phyloP scores from a whole-genome alignment of 1,139 yeast genomes.

The Lodderomyces theae region DNA sequence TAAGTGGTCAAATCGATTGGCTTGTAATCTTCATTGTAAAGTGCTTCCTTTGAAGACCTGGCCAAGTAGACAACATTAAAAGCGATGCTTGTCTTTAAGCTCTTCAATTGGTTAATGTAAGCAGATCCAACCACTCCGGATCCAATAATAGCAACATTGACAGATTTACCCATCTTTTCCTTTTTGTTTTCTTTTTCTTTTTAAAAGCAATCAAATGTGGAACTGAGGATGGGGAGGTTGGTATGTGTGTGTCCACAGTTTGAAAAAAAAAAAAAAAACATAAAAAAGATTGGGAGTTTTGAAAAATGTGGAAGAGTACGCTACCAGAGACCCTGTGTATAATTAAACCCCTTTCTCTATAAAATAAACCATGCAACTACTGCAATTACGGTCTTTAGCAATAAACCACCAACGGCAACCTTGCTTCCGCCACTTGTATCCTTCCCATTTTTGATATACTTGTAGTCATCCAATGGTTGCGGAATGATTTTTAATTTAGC shows the following conservation, averaged over 20 bases:
- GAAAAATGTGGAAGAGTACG: neutral
- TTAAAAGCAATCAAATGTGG: too few species aligned
- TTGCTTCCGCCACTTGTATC: conserved; percentile 20
- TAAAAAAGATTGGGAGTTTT: too few species aligned
- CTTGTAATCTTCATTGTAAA: conserved; percentile 63
- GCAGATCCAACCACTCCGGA: conserved; percentile 96
- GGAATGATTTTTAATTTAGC: conserved; percentile 54
- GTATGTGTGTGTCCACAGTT: neutral
- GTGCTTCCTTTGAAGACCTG: conserved; percentile 62
- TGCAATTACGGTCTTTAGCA: neutral
- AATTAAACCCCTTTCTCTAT: neutral
- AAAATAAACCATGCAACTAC: neutral
- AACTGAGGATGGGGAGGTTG: too few species aligned
- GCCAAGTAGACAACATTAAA: conserved; percentile 83
- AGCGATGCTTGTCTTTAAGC: conserved; percentile 54
- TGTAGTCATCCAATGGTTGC: conserved; percentile 50
- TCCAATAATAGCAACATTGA: conserved; percentile 80
- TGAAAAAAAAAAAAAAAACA: neutral
- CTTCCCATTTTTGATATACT: conserved; percentile 39
- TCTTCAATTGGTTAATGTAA: conserved; percentile 62
- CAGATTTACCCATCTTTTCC: conserved; percentile 49
- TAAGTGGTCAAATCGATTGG: conserved; percentile 67
- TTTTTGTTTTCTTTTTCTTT: too few species aligned
- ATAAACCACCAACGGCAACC: neutral
- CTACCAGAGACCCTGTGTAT: too few species aligned